These are phyloP conservation scores for Escallonia herrerae DNA, from an alignment of 129 eudicot genomes.

Conservation along the genomic window DNA sequence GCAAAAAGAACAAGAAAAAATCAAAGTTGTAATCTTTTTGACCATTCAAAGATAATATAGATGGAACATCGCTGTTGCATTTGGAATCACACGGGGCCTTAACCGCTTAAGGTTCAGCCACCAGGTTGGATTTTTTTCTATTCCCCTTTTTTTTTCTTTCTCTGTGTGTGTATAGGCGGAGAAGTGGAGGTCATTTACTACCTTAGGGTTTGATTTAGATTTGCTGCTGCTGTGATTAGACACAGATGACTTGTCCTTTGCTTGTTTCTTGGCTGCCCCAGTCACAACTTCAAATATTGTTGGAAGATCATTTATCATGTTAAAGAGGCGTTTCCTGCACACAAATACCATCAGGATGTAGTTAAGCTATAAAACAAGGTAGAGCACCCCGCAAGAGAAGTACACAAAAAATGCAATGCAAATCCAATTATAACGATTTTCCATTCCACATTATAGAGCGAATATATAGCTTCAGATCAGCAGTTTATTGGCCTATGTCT, in stretches of 20 bases:
- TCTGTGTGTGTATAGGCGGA: neutral
- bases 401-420: neutral
- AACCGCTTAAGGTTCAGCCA: neutral
- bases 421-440: neutral
- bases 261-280: slow-evolving; percentile 50
- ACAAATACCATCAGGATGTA: neutral
- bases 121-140: neutral
- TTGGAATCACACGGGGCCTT: neutral
- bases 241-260: slow-evolving; percentile 47
- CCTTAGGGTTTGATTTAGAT: slow-evolving; percentile 45
- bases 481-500: no score
- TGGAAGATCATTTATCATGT: slow-evolving; percentile 57
- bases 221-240: slow-evolving; percentile 64
- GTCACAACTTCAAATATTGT: slow-evolving; percentile 53
- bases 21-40: neutral
- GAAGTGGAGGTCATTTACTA: neutral
- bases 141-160: neutral
- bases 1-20: no score
- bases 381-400: neutral
- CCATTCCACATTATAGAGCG: no score
- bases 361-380: neutral
- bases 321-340: slow-evolving; percentile 54
- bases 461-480: no score
- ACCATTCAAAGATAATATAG: neutral
- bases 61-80: neutral